phyloP scores from a whole-genome alignment of 441 rosid genomes.

The Eruca vesicaria region DNA sequence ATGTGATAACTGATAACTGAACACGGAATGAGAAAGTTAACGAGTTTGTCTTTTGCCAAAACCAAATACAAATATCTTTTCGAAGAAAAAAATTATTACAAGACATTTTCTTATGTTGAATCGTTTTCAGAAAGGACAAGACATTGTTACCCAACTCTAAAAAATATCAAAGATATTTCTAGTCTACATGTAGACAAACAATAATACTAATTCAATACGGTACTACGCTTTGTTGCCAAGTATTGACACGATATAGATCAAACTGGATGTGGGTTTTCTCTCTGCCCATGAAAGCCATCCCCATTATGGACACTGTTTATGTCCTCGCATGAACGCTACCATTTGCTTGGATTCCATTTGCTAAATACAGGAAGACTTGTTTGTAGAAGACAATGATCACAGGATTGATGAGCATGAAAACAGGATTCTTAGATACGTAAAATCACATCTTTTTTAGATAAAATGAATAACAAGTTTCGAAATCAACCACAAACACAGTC shows the following conservation, averaged over 20 bases:
- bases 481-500: slow-evolving; percentile 24
- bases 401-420: too few relatives aligned
- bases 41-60: neutral
- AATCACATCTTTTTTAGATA: slow-evolving; percentile 19
- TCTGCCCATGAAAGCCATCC: too few relatives aligned
- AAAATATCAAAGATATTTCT: slow-evolving; percentile 25
- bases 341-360: too few relatives aligned
- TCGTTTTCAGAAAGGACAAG: slow-evolving; percentile 21
- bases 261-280: slow-evolving; percentile 78
- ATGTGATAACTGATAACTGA: neutral
- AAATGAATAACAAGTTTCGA: slow-evolving; percentile 12
- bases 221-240: too few relatives aligned
- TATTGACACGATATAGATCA: slow-evolving; percentile 80
- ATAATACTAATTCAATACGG: too few relatives aligned
- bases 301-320: too few relatives aligned
- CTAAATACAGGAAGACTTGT: too few relatives aligned
- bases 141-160: slow-evolving; percentile 16
- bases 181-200: neutral
- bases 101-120: slow-evolving; percentile 19
- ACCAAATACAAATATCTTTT: neutral
- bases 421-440: slow-evolving; percentile 1
- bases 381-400: too few relatives aligned
- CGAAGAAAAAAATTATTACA: neutral
- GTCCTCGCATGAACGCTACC: too few relatives aligned
- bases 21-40: neutral